phyloP scores from a whole-genome alignment of 2,329 filamentous ascomycete species.

The Ramichloridium luteum region DNA sequence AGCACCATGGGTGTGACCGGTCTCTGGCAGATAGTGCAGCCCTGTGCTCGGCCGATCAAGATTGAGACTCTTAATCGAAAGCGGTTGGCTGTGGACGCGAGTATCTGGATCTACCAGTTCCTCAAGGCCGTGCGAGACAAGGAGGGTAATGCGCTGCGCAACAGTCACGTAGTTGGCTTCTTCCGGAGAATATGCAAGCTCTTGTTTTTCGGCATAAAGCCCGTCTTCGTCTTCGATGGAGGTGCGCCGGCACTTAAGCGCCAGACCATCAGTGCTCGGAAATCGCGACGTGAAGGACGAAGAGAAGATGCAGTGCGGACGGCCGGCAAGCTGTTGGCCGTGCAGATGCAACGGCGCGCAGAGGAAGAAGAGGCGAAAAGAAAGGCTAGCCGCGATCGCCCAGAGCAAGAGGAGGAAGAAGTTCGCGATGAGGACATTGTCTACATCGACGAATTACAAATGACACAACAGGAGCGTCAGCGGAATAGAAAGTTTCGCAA shows the following conservation, averaged over 20 bases:
- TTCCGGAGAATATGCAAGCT: constrained; percentile 97
- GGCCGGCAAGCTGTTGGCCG: constrained; percentile 77
- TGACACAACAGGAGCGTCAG: constrained; percentile 64
- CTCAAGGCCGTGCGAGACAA: constrained; percentile 97
- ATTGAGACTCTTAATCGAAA: constrained; percentile 93
- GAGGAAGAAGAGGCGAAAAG: constrained; percentile 70
- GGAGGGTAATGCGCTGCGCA: constrained; percentile 90
- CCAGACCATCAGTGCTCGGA: constrained; percentile 72
- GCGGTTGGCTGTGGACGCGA: constrained; percentile 91
- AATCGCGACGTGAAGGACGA: constrained; percentile 70
- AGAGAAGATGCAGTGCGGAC: constrained; percentile 87
- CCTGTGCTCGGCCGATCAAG: constrained; percentile 89
- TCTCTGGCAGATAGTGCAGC: constrained; percentile 91
- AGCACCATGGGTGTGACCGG: constrained; percentile 90
- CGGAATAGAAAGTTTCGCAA: constrained; percentile 71
- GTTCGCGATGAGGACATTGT: constrained; percentile 61
- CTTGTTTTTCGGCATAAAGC: constrained; percentile 88
- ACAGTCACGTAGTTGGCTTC: constrained; percentile 93
- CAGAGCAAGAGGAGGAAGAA: constrained; percentile 48
- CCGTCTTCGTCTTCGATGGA: constrained; percentile 96
- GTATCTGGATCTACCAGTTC: constrained; percentile 99
- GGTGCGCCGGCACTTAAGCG: constrained; percentile 84
- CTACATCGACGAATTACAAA: constrained; percentile 81
- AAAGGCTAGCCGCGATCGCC: constrained; percentile 30
- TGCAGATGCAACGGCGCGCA: constrained; percentile 84